These are phyloP conservation scores for Starmerella apicola DNA, from an alignment of 805 yeast genomes.

Conservation along the genomic window DNA sequence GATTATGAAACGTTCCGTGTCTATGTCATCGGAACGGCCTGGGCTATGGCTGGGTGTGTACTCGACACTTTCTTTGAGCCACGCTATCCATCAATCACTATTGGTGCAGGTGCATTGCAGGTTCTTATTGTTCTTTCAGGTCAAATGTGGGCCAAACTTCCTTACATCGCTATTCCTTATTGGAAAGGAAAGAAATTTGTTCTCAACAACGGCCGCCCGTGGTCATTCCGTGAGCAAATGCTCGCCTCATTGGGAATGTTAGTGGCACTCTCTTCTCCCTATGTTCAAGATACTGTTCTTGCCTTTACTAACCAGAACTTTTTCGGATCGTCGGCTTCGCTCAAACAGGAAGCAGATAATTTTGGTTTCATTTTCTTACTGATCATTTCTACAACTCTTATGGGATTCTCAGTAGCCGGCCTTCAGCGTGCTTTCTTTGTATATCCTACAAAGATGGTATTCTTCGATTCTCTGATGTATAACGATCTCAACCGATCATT, in stretches of 20 bases:
- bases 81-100: constrained; percentile 41
- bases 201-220: constrained; percentile 25
- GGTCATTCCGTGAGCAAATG: constrained; percentile 3
- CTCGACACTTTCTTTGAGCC: constrained; percentile 45
- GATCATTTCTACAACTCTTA: constrained; percentile 42
- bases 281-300: constrained; percentile 34
- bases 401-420: constrained; percentile 59
- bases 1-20: constrained; percentile 43
- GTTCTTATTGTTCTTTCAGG: constrained; percentile 53
- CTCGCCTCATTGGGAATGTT: constrained; percentile 15
- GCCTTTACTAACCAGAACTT: constrained; percentile 23
- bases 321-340: constrained; percentile 12
- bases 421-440: constrained; percentile 45
- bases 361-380: constrained; percentile 44
- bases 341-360: constrained; percentile 6
- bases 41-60: constrained; percentile 43
- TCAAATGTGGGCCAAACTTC: constrained; percentile 28
- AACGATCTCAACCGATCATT: constrained; percentile 40
- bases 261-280: constrained; percentile 16
- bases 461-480: constrained; percentile 35
- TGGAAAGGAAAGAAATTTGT: constrained; percentile 6
- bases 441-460: constrained; percentile 39
- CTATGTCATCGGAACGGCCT: constrained; percentile 37
- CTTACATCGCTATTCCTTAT: constrained; percentile 1
- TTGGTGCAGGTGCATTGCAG: constrained; percentile 43